These are phyloP conservation scores for Linum usitatissimum DNA, from an alignment of 345 rosid species.

Conservation along the genomic window DNA sequence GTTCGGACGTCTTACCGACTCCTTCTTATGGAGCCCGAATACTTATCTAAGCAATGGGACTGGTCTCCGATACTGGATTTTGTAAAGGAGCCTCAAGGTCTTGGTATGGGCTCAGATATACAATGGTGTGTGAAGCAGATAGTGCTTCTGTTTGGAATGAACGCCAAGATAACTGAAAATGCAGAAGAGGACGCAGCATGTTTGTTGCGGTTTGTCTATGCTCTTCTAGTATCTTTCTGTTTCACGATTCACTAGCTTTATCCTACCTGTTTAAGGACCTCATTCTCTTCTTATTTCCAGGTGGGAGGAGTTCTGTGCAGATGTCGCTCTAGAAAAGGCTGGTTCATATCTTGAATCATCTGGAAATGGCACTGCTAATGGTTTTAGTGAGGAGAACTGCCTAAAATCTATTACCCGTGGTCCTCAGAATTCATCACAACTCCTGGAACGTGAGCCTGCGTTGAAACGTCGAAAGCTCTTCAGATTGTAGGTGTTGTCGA, in stretches of 20 bases:
- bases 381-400: constrained; percentile 24
- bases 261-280: constrained; percentile 6
- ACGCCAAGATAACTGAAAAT: constrained; percentile 31
- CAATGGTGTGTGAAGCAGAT: constrained; percentile 64
- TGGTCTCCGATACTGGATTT: constrained; percentile 79
- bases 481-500: constrained; percentile 32
- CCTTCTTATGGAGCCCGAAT: constrained; percentile 41
- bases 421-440: constrained; percentile 21
- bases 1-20: constrained; percentile 60
- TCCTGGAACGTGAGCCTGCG: constrained; percentile 32
- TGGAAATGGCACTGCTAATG: constrained; percentile 17
- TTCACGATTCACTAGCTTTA: constrained; percentile 4
- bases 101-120: constrained; percentile 30
- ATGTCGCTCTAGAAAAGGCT: constrained; percentile 65
- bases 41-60: constrained; percentile 71
- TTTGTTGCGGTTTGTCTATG: constrained; percentile 57
- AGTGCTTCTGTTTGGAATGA: constrained; percentile 38
- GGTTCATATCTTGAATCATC: constrained; percentile 39
- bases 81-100: constrained; percentile 23
- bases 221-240: constrained; percentile 1
- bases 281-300: constrained; percentile 31
- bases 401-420: constrained; percentile 24
- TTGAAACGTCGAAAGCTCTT: constrained; percentile 32
- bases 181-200: constrained; percentile 48
- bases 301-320: constrained; percentile 79